Evolutionary conservation across 2,329 filamentous ascomycete genomes (phyloP), one percentile per base, ranked within the genome.

Genomic region (Epichloe coenophiala): DNA sequence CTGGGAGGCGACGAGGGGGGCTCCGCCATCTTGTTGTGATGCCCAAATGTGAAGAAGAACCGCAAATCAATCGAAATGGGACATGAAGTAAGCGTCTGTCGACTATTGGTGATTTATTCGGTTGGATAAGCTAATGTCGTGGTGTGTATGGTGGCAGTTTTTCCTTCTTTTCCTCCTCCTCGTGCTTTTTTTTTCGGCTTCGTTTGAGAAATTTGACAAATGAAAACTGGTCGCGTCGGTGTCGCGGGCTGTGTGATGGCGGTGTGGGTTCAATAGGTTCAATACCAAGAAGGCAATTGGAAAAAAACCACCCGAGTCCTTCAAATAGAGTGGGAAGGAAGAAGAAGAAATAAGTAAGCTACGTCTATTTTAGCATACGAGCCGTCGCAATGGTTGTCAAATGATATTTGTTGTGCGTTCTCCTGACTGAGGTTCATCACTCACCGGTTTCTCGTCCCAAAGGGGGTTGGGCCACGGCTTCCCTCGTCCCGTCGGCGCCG

Each of bases 1-100:
- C 69, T 70, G 11, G 78, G 78, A 49, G 80, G 80, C 46, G 80
- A 83, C 5, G 80, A 83, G 5, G 79, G 78, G 58, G 74, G 73
- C 61, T 83, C 80, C 54, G 72, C 71, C 76, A 80, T 81, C 59
- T 44, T 41, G 21, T 21, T 19, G 17, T 47, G 38, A 17, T 41
- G 42, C 45, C 39, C 41, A 42, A 40, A 33, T 45, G 45, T 50
- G 47, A 35, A 48, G 33, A 19, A 12, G 38, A 44, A 38, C 21
- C 11, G 31, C 31, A 6, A 35, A 17, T 33, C 43, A 31, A 35
- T 36, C 7, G 33, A 47, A 8, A 8, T n/a, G n/a, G 21, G 12
- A 19, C 42, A 46, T 51, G 33, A 35, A 27, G 17, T 21, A n/a
- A 31, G 33, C n/a, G 38, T 40, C 36, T 13, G 15, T 33, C 4